Conservation (phyloP, 2,329 filamentous ascomycete species). For the Aspergillus ochraceoroseus region DNA sequence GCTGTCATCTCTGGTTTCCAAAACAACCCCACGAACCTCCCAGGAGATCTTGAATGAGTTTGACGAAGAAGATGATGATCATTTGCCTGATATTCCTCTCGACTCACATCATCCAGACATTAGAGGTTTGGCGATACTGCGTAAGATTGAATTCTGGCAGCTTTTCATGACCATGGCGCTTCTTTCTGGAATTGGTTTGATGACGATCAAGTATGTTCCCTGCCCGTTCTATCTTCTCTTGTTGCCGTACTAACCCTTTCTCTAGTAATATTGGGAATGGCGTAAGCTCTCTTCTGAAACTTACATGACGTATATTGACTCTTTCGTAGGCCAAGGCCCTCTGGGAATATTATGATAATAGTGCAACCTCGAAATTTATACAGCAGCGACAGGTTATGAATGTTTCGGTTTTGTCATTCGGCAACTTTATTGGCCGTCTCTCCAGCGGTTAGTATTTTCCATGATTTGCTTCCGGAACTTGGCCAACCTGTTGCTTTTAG, state of each 20-base stretch:
- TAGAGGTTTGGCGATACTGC: constrained; percentile 71
- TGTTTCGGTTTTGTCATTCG: constrained; percentile 86
- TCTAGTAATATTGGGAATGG: constrained; percentile 88
- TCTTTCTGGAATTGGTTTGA: constrained; percentile 87
- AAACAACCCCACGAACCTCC: constrained; percentile 50
- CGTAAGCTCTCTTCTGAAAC: constrained; percentile 39
- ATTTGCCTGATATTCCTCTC: constrained; percentile 59
- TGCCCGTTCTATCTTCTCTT: not conserved
- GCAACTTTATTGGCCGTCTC: constrained; percentile 78
- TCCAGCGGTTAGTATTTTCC: constrained; percentile 56
- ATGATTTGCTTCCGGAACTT: constrained; percentile 20
- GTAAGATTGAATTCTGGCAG: constrained; percentile 79
- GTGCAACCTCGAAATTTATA: constrained; percentile 67
- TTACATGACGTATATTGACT: constrained; percentile 7
- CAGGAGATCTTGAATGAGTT: constrained; percentile 45
- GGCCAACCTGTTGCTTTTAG: too few species aligned
- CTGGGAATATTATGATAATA: constrained; percentile 79
- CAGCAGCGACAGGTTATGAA: constrained; percentile 80
- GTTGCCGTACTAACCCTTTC: constrained; percentile 28
- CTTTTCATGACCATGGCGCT: constrained; percentile 81
- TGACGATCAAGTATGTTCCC: constrained; percentile 83
- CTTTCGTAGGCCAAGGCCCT: constrained; percentile 61
- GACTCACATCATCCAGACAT: constrained; percentile 83
- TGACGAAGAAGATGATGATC: constrained; percentile 35
- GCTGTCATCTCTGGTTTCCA: constrained; percentile 74